Evolutionary conservation across 1,284 basidiomycete species (phyloP).

Genomic region (Veloporphyrellus conicus): DNA sequence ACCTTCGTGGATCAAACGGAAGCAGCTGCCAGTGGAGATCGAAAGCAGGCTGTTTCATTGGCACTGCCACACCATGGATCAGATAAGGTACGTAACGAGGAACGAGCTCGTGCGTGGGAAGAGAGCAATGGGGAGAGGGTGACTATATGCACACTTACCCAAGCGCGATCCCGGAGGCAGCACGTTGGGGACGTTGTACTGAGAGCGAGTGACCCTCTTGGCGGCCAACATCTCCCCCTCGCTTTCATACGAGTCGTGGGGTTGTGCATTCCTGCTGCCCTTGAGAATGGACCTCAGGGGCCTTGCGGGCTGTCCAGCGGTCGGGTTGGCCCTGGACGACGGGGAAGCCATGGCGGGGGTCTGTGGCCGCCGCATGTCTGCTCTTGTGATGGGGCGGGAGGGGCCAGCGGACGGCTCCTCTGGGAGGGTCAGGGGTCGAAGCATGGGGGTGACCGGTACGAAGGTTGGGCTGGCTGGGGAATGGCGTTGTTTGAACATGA

Average conservation of each 20-base stretch:
- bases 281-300: constrained; percentile 34
- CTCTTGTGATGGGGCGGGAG: constrained; percentile 21
- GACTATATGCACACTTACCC: constrained; percentile 19
- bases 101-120: not conserved
- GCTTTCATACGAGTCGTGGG: constrained; percentile 30
- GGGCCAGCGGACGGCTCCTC: constrained; percentile 23
- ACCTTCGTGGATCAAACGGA: constrained; percentile 30
- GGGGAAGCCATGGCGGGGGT: constrained; percentile 22
- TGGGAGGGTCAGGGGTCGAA: constrained; percentile 31
- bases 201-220: constrained; percentile 22
- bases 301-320: constrained; percentile 22
- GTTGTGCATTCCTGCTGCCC: constrained; percentile 17
- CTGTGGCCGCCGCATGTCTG: constrained; percentile 17
- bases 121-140: not conserved
- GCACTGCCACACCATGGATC: constrained; percentile 24
- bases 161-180: constrained; percentile 23
- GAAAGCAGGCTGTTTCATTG: constrained; percentile 27
- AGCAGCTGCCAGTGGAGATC: constrained; percentile 42
- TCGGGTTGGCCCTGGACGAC: constrained; percentile 20
- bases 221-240: constrained; percentile 25
- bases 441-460: constrained; percentile 29
- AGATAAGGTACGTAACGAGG: constrained; percentile 26
- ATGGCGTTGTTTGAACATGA: constrained; percentile 31
- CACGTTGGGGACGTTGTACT: constrained; percentile 26
- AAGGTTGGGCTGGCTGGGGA: constrained; percentile 18